These are phyloP conservation scores for Talaromyces sp. DNA, from an alignment of 2,329 filamentous ascomycete genomes.

Conservation along the genomic window DNA sequence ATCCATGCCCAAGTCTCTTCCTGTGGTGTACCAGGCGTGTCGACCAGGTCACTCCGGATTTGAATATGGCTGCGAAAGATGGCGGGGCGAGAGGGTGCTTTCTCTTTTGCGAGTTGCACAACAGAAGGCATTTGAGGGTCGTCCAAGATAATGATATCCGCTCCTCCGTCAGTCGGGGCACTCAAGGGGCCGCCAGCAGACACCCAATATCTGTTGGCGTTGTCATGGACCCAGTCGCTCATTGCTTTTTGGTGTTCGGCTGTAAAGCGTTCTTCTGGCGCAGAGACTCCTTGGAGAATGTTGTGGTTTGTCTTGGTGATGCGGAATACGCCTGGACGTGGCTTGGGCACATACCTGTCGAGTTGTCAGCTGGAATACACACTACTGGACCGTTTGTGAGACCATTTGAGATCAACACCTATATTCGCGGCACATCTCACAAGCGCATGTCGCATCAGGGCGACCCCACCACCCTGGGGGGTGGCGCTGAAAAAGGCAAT, in stretches of 20 bases:
- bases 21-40: constrained; percentile 58
- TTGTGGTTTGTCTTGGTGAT: constrained; percentile 87
- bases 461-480: constrained; percentile 76
- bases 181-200: constrained; percentile 61
- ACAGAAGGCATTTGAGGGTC: constrained; percentile 80
- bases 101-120: constrained; percentile 66
- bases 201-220: constrained; percentile 71
- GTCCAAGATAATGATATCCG: constrained; percentile 71
- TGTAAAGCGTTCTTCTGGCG: constrained; percentile 58
- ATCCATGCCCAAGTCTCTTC: constrained; percentile 69
- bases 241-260: constrained; percentile 57
- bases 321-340: constrained; percentile 70
- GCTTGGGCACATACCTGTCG: constrained; percentile 64
- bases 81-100: constrained; percentile 67
- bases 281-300: constrained; percentile 73
- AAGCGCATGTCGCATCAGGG: constrained; percentile 73
- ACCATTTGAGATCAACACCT: constrained; percentile 69
- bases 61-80: constrained; percentile 81
- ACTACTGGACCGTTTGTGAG: constrained; percentile 26
- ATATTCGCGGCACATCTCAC: constrained; percentile 63
- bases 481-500: constrained; percentile 76
- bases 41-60: constrained; percentile 67
- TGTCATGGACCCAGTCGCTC: constrained; percentile 65
- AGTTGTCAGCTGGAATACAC: not conserved
- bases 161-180: constrained; percentile 61